Base-by-base conservation (phyloP, 768 basidiomycete genomes). In the Hortiboletus campestris region DNA sequence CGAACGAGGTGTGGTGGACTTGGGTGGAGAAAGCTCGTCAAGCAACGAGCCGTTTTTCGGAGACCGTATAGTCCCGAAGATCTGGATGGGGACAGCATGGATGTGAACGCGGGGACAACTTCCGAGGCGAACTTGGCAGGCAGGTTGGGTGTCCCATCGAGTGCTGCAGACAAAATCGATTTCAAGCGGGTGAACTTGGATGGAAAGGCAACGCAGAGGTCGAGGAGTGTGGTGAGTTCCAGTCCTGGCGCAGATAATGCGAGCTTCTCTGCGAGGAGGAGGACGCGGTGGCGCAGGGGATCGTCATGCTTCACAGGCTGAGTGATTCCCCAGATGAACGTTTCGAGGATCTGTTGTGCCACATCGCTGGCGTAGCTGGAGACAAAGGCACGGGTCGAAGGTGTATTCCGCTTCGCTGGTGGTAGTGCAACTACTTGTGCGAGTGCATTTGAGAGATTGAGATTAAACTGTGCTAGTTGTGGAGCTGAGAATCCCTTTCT, bases 21-120 rank as follows among this genome's bases (percentile, higher is more conserved):
- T 22, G 78, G 76, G 2, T 76, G 78, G 0, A 89, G 73, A 61
- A 89, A 77, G 41, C 77, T 76, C 20, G 75, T 63, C 45, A 89
- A 70, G 60, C 82, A 82, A 63, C 83, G 78, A 2, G 82, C 74
- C 6, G 82, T 75, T 67, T 89, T 89, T 34, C 88, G 81, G 57
- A 87, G 73, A 19, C 75, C 80, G 53, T 89, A 86, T 1, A 90
- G 71, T 8, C 84, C 88, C 52, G 72, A 68, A 4, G 69, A 66
- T 14, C 75, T 72, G 0, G 77, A 63, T 14, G 75, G 71, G 0
- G 81, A 73, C 2, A 89, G 74, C 11, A 77, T 63, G 1, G 70
- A 41, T 1, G 79, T 80, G 58, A 89, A 80, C 0, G 83, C 80
- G 4, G 85, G 81, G 0, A 86, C 73, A 6, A 84, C 77, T 31